Conservation (phyloP, 1,284 basidiomycete species). For the Cryptococcus hybrid region DNA sequence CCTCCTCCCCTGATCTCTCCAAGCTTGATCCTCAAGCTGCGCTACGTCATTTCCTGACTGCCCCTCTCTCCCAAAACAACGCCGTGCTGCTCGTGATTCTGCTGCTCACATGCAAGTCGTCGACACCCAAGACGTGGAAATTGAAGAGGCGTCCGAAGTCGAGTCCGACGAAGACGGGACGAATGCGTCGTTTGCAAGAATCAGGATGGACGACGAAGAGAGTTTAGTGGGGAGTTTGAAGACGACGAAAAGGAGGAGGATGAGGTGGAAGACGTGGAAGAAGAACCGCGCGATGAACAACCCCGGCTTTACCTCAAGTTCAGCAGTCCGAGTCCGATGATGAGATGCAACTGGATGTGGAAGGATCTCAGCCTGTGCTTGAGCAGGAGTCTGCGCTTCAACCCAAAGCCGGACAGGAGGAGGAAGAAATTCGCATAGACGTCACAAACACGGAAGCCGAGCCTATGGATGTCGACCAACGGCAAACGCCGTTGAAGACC, state of each 20-base stretch:
- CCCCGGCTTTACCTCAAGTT: slow-evolving; percentile 5
- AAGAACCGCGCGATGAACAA: too few relatives aligned
- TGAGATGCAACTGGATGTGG: not conserved
- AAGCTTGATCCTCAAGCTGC: slow-evolving; percentile 20
- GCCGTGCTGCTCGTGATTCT: slow-evolving; percentile 23
- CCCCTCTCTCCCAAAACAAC: slow-evolving; percentile 28
- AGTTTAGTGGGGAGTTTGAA: slow-evolving; percentile 37
- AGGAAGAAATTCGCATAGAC: too few relatives aligned
- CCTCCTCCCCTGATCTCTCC: not conserved
- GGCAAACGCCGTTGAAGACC: not conserved
- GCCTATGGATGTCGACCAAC: not conserved
- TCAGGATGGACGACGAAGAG: slow-evolving; percentile 20
- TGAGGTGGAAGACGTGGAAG: not conserved
- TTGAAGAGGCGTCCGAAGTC: slow-evolving; percentile 12
- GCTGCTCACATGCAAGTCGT: slow-evolving; percentile 31
- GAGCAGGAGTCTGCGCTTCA: too few relatives aligned
- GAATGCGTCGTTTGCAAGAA: slow-evolving; percentile 1
- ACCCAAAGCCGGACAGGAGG: too few relatives aligned
- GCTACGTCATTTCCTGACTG: slow-evolving; percentile 26
- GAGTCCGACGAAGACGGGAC: slow-evolving; percentile 13
- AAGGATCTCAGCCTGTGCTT: not conserved
- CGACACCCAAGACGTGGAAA: slow-evolving; percentile 15
- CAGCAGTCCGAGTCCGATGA: not conserved
- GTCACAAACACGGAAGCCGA: not conserved
- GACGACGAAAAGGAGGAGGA: slow-evolving; percentile 14